Conservation (phyloP, 352 stramenopile species). For the Phytophthora pseudosyringae region DNA sequence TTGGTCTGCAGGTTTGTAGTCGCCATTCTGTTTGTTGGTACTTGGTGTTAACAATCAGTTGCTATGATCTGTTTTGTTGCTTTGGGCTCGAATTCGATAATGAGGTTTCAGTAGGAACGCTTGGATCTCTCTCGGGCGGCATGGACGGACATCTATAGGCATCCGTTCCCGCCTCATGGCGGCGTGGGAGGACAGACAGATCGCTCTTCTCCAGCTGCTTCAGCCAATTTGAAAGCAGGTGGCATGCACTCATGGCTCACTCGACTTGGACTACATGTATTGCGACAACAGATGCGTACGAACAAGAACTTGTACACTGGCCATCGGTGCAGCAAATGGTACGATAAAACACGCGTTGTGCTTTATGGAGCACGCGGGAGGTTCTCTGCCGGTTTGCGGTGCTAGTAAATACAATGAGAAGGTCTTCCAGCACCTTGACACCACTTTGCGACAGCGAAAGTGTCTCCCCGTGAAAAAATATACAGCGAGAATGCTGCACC, state of each 20-base stretch:
- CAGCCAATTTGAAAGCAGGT: slow-evolving; percentile 31
- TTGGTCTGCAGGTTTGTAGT: slow-evolving; percentile 23
- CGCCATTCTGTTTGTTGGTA: slow-evolving; percentile 27
- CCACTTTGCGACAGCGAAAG: slow-evolving; percentile 24
- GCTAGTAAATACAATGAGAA: background rate
- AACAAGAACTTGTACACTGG: slow-evolving; percentile 14
- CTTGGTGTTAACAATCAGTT: slow-evolving; percentile 21
- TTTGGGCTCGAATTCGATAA: slow-evolving; percentile 30
- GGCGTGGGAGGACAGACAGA: slow-evolving; percentile 5
- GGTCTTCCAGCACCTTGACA: background rate
- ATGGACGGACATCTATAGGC: slow-evolving; percentile 22
- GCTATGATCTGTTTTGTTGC: slow-evolving; percentile 22
- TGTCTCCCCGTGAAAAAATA: slow-evolving; percentile 19
- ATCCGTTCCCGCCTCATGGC: slow-evolving; percentile 7
- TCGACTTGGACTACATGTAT: slow-evolving; percentile 5
- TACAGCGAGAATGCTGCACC: slow-evolving; percentile 4
- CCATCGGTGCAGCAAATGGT: slow-evolving; percentile 9
- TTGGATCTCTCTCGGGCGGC: slow-evolving; percentile 21
- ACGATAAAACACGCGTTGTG: slow-evolving; percentile 27
- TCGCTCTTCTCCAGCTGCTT: slow-evolving; percentile 20
- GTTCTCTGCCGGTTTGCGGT: slow-evolving; percentile 10
- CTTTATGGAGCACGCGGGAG: slow-evolving; percentile 25
- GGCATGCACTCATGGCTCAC: slow-evolving; percentile 22
- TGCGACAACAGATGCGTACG: slow-evolving; percentile 33
- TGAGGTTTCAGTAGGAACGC: slow-evolving; percentile 14